Conservation (phyloP, 2,329 filamentous ascomycete genomes). For the Talaromyces sp. region DNA sequence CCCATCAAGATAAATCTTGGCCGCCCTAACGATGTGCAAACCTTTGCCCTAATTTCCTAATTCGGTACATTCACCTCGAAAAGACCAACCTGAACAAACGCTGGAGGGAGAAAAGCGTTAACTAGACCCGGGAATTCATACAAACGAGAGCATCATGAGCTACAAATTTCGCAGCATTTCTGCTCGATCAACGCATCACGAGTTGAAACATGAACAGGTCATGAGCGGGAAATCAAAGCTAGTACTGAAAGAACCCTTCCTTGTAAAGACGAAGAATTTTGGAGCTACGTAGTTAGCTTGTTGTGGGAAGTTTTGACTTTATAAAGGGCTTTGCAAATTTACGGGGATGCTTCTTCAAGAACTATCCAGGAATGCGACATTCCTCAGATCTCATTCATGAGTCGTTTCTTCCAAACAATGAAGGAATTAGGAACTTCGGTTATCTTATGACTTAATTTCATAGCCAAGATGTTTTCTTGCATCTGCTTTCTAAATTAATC, state of each 20-base stretch:
- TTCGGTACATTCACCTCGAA: not conserved
- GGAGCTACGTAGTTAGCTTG: not conserved
- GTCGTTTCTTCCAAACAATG: not conserved
- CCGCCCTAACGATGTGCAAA: not conserved
- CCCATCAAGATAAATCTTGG: not conserved
- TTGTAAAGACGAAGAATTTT: not conserved
- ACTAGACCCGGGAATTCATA: not conserved
- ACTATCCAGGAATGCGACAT: constrained; percentile 13
- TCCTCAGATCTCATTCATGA: not conserved
- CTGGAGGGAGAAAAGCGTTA: not conserved
- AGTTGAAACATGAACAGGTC: not conserved
- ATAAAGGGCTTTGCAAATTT: not conserved
- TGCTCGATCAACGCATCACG: not conserved
- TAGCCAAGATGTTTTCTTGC: not conserved
- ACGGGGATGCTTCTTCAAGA: not conserved
- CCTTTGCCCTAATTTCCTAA: constrained; percentile 2
- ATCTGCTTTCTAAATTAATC: not conserved
- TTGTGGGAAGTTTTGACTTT: not conserved
- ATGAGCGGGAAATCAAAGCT: not conserved
- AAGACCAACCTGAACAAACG: too few species aligned
- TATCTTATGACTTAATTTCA: not conserved
- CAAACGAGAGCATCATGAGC: not conserved
- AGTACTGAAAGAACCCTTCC: not conserved
- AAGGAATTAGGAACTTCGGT: not conserved
- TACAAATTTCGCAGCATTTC: not conserved